Base-by-base conservation (phyloP, 345 rosid genomes). In the Hevea brasiliensis region DNA sequence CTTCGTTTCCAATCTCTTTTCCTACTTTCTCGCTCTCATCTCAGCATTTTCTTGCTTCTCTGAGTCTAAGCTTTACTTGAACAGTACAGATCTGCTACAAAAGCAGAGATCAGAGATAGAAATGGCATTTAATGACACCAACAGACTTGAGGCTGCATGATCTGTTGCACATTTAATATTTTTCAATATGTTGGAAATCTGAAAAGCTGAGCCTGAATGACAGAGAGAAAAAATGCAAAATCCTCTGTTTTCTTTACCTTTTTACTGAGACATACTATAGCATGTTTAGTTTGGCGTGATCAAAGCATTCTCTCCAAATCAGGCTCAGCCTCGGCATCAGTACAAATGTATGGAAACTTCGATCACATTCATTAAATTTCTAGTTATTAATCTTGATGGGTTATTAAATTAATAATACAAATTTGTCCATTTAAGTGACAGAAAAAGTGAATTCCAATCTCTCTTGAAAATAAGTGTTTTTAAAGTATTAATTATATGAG, bases 51-150 rank as follows among this genome's bases (percentile, higher is more conserved):
- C 11, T 3, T 47, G 18, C 14, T 44, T 44, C 9, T 8, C 37
- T 32, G 37, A 1, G 37, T 47, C 14, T 14, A 12, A 47, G 18
- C 51, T 50, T 15, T 50, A 4, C 20, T 47, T 20, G 37, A 32
- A 32, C 18, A 54, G 15, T 9, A 59, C 41, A 58, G 48, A 80
- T 78, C 74, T 72, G 80, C 72, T 70, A 56, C 71, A 23, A 35
- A 67, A 70, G 27, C 53, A 21, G 77, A 24, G 35, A 50, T 40
- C 29, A 8, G 32, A 7, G 27, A 37, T 58, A 50, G 66, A 61
- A 35, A 27, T 18, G 6, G 35, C 20, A 59, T 37, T 73, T 70
- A 69, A 67, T 74, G 70, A 61, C 74, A 69, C 20, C 29, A 72
- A 62, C 59, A 53, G 70, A 4, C 37, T 1, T 32, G 37, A 32